A percentile compares a stretch with the other conserved stretches of the same genome.
These are phyloP conservation scores for Ophiocordyceps camponoti-rufipedis DNA, from an alignment of 2,329 filamentous ascomycete genomes.

Conservation along the genomic window DNA sequence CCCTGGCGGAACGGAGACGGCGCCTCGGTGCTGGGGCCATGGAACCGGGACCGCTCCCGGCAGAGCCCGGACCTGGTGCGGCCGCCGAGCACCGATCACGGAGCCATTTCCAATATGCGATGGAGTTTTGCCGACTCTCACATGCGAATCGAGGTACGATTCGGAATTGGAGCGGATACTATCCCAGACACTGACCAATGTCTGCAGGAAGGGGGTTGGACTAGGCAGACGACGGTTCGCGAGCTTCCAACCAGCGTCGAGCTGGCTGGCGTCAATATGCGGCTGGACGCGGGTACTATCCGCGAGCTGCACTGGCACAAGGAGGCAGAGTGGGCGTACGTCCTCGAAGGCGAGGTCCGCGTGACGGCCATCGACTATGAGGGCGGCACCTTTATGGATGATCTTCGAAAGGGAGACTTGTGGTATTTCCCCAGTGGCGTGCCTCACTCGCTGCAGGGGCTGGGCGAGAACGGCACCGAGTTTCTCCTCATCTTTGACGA, in stretches of 20 bases:
- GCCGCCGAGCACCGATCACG: conserved; percentile 56
- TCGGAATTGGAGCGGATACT: background rate
- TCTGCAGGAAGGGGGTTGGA: conserved; percentile 54
- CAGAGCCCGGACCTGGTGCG: conserved; percentile 56
- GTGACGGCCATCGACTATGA: conserved; percentile 59
- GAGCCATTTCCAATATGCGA: conserved; percentile 50
- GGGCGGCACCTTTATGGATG: conserved; percentile 60
- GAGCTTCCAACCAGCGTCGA: conserved; percentile 49
- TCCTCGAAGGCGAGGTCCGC: conserved; percentile 51
- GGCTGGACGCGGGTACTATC: conserved; percentile 52
- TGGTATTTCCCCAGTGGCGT: conserved; percentile 71
- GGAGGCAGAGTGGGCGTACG: conserved; percentile 62
- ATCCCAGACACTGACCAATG: conserved; percentile 1
- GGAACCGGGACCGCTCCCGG: conserved; percentile 47
- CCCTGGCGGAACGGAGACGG: conserved; percentile 48
- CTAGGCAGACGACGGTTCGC: conserved; percentile 50
- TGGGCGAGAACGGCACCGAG: conserved; percentile 41
- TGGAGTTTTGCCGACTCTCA: conserved; percentile 54
- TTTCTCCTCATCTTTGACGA: conserved; percentile 31
- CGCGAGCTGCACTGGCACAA: conserved; percentile 71
- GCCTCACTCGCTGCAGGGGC: conserved; percentile 59
- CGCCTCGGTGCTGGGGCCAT: conserved; percentile 48
- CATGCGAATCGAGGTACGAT: conserved; percentile 38
- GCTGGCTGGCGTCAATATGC: conserved; percentile 63
- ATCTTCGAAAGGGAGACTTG: conserved; percentile 56